Evolutionary conservation across 805 yeast species (phyloP).

Genomic region (Yarrowia divulgata): DNA sequence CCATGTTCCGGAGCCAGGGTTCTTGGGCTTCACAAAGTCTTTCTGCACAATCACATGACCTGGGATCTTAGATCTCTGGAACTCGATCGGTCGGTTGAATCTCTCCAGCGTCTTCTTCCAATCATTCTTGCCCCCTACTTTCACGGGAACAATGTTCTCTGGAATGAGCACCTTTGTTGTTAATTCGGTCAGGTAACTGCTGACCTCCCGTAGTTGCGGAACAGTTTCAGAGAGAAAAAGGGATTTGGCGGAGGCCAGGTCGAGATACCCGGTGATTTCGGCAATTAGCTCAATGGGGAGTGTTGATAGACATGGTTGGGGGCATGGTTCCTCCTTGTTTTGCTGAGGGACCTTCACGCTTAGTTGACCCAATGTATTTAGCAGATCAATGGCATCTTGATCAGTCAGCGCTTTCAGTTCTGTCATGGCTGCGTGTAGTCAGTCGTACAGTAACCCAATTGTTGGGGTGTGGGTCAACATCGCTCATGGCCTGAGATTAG

Average conservation of each 20-base stretch:
- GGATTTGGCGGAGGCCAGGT: not conserved
- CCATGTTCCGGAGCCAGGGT: not conserved
- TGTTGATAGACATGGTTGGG: not conserved
- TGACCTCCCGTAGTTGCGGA: not conserved
- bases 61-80: not conserved
- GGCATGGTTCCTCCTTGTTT: not conserved
- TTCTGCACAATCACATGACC: not conserved
- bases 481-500: too few species aligned
- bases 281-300: not conserved
- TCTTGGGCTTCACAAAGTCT: not conserved
- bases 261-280: slow-evolving; percentile 4
- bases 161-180: not conserved
- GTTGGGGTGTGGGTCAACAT: too few species aligned
- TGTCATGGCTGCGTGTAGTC: not conserved
- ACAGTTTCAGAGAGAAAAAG: not conserved
- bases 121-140: not conserved
- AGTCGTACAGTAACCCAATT: too few species aligned
- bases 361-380: not conserved
- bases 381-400: not conserved
- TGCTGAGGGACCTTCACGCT: not conserved
- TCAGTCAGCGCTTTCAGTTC: not conserved
- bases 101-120: slow-evolving; percentile 3
- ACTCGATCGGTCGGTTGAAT: not conserved
- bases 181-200: not conserved
- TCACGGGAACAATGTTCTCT: slow-evolving; percentile 1